Base-by-base conservation (phyloP, 2,329 filamentous ascomycete genomes). In the Hortaea werneckii region DNA sequence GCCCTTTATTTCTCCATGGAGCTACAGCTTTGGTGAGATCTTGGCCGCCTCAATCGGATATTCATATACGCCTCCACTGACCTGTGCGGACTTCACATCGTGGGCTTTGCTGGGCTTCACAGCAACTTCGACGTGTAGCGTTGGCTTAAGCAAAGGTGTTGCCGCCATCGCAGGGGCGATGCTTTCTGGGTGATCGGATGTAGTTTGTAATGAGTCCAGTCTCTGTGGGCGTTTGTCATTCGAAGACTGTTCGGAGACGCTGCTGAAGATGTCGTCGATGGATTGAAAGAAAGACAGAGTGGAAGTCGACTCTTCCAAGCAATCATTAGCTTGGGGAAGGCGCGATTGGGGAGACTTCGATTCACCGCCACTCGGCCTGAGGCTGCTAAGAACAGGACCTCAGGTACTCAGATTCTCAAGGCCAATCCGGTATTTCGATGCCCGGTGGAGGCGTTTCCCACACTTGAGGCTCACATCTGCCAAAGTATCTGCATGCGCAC, bases 121-220 rank as follows among this genome's bases (percentile, higher is more conserved):
- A 5, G 64, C 58, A 30, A 61, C 64, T 48, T 69, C 65, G 41
- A 68, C 51, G 46, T 67, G 61, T 10, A 69, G 49, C 26, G 61
- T 52, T 20, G 65, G 57, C 37, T 50, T 54, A 20, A 49, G 40
- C 12, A 51, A 53, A 10, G 37, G 20, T 8, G 13, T 39, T 13
- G 32, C 4, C 32, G 8, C 32, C 32, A 35, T 35, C 4, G 9
- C 32, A n/a, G 32, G 20, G 20, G 20, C 20, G 20, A 20, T 20
- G 20, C 20, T 20, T 20, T 20, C 20, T 20, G 4, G 4, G 20
- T 20, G 20, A 20, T 20, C 20, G 20, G 20, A 4, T 20, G 4
- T 20, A 20, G 20, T 20, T 4, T 20, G 20, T 20, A 4, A 20
- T 20, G 20, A 4, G 20, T 20, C 20, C 4, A 20, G 20, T 20